Evolutionary conservation across 2,329 filamentous ascomycete species (phyloP), one percentile per base, ranked within the genome.

Genomic region (Dactylella cylindrospora): DNA sequence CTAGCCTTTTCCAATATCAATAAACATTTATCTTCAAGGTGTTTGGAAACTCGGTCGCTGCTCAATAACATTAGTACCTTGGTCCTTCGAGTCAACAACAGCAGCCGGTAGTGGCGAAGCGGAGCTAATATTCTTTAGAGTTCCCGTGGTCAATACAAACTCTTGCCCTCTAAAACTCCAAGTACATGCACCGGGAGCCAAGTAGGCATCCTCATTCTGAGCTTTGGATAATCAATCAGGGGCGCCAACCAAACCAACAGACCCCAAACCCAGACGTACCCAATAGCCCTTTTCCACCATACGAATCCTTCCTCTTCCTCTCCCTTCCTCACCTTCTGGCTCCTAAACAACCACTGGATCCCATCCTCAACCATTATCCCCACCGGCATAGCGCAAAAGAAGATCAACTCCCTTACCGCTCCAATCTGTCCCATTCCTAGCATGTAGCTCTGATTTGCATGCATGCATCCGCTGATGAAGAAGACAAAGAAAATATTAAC

Each of bases 211-310:
- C 40, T 45, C 12, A 12, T 41, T 15, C 55, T 33, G 20, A 52
- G 25, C 35, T 61, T 61, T 7, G 55, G 55, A 19, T 61, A 61
- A 10, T 61, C 41, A 13, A 53, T 53, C 17, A 61, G 25, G 9
- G 55, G 47, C 1, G 47, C 47, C 5, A 53, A 26, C 13, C 47
- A 19, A 3, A 61, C 4, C 9, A 61, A 5, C 3, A 53, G 5
- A 5, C 55, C 36, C 47, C 55, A 61, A 29, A 53, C 41, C 55
- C 55, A 61, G 3, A 61, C 28, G 26, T 61, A 61, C 3, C 55
- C 55, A 10, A 53, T 43, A 19, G 44, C 10, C 23, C 55, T 31
- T 31, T 61, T 61, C 55, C 55, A 61, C 13, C 52, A 19, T 7
- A 61, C 47, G 15, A 53, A 39, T 8, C 55, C 55, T 22, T 61